Base-by-base conservation (phyloP, 768 basidiomycete species). In the Ephemerocybe angulata region DNA sequence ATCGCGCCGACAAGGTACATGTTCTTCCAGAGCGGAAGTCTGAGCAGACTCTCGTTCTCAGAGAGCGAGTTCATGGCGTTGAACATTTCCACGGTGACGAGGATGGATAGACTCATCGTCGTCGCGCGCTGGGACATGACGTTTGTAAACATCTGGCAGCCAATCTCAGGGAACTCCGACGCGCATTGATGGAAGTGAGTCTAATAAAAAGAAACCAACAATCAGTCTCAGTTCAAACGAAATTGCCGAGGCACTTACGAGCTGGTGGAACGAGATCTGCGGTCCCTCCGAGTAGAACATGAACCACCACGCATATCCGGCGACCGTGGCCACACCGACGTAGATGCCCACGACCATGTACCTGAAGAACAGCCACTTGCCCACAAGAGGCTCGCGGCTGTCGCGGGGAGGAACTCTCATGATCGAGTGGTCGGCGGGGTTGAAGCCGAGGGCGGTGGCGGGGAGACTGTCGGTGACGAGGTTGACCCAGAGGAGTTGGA, bases 281-380 rank as follows among this genome's bases (percentile, higher is more conserved):
- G 96, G 96, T 1, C 96, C 96, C 43, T 81, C 88, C 15, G 79
- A 64, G 69, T 98, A 98, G 70, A 86, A 89, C 64, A 96, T 76
- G 76, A 99, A 99, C 96, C 96, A 98, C 96, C 96, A 99, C 0
- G 93, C 96, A 65, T 99, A 99, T 46, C 95, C 96, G 61, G 89
- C 93, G 24, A 99, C 96, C 24, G 96, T 98, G 3, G 93, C 95
- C 53, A 84, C 83, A 28, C 96, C 96, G 51, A 99, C 96, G 64
- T 98, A 99, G 49, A 82, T 79, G 11, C 96, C 96, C 55, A 99
- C 83, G 52, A 98, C 81, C 79, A 98, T 75, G 73, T 98, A 99
- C 49, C 96, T 83, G 80, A 98, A 86, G 78, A 98, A 98, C 28
- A 99, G 70, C 96, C 96, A 98, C 62, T 80, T 84, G 54, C 89